These are phyloP conservation scores for Colletotrichum magnum DNA, from an alignment of 2,329 filamentous ascomycete species.

Conservation along the genomic window DNA sequence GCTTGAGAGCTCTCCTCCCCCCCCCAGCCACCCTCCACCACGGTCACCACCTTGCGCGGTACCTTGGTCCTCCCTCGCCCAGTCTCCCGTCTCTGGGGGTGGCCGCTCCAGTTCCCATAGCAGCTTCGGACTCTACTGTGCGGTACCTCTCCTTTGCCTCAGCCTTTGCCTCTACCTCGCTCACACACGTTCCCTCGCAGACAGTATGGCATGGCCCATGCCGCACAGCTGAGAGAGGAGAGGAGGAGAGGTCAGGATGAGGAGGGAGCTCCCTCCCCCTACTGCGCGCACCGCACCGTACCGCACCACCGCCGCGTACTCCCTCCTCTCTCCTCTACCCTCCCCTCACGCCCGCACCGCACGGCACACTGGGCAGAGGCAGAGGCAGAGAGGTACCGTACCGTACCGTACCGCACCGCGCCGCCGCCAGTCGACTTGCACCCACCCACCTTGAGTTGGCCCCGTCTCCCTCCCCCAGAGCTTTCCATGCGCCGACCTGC, in stretches of 20 bases:
- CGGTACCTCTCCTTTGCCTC: constrained; percentile 20
- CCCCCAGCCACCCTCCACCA: constrained; percentile 35
- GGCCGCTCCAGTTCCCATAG: constrained; percentile 25
- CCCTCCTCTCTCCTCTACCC: constrained; percentile 19
- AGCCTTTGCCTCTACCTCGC: constrained; percentile 15
- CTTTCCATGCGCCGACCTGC: constrained; percentile 40
- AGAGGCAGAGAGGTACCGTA: too few species aligned
- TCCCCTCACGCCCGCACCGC: constrained; percentile 34
- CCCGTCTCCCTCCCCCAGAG: constrained; percentile 38
- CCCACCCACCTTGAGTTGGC: constrained; percentile 36
- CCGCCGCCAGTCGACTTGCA: constrained; percentile 34
- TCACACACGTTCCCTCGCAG: constrained; percentile 37
- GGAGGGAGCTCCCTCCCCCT: constrained; percentile 36
- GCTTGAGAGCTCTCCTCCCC: constrained; percentile 29
- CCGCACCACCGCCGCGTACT: constrained; percentile 31
- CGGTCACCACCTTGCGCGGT: not conserved
- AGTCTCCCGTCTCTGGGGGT: constrained; percentile 15
- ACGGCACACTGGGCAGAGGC: not conserved
- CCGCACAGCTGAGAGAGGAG: constrained; percentile 31
- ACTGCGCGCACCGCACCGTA: constrained; percentile 26
- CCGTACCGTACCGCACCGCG: constrained; percentile 20
- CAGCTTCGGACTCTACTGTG: constrained; percentile 20
- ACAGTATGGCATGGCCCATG: constrained; percentile 27
- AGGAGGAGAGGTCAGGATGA: not conserved
- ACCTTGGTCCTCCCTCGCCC: constrained; percentile 32